A percentile compares a stretch with the other conserved stretches of the same genome.
Conservation (phyloP, 2,329 filamentous ascomycete genomes). For the Penicillium frequentans region DNA sequence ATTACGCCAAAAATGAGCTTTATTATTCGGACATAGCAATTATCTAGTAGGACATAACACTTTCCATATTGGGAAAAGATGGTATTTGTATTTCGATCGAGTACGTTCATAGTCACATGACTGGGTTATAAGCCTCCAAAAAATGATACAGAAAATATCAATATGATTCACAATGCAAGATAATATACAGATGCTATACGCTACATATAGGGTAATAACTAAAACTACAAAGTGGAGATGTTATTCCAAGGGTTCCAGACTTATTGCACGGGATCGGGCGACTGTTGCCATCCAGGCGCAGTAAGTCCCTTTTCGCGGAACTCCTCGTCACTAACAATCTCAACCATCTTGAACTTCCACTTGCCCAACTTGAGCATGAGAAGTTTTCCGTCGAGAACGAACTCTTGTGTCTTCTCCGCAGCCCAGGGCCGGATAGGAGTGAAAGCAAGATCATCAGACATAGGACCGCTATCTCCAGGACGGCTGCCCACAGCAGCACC, state of each 20-base stretch:
- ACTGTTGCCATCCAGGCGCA: slow-evolving; percentile 53
- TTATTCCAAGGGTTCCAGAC: not conserved
- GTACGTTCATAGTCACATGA: too few relatives aligned
- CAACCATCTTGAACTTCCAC: slow-evolving; percentile 59
- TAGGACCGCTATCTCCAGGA: slow-evolving; percentile 39
- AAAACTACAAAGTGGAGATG: slow-evolving; percentile 15
- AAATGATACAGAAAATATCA: not conserved
- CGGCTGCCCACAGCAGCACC: slow-evolving; percentile 53
- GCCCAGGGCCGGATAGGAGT: slow-evolving; percentile 48
- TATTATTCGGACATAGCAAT: too few relatives aligned
- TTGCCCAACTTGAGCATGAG: slow-evolving; percentile 61
- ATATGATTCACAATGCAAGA: not conserved
- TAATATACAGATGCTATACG: slow-evolving; percentile 22
- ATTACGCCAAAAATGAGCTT: not conserved
- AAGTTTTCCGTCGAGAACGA: slow-evolving; percentile 51
- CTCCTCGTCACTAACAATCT: slow-evolving; percentile 55
- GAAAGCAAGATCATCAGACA: slow-evolving; percentile 51
- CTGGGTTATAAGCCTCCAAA: too few relatives aligned
- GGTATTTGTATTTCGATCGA: too few relatives aligned
- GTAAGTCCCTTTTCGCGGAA: slow-evolving; percentile 48
- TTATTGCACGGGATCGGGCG: slow-evolving; percentile 6
- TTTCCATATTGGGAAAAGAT: too few relatives aligned
- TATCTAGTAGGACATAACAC: too few relatives aligned
- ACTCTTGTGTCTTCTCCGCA: slow-evolving; percentile 46
- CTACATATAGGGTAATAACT: slow-evolving; percentile 33